Conservation (phyloP, 768 basidiomycete genomes). For the Russula griseocarnosa region DNA sequence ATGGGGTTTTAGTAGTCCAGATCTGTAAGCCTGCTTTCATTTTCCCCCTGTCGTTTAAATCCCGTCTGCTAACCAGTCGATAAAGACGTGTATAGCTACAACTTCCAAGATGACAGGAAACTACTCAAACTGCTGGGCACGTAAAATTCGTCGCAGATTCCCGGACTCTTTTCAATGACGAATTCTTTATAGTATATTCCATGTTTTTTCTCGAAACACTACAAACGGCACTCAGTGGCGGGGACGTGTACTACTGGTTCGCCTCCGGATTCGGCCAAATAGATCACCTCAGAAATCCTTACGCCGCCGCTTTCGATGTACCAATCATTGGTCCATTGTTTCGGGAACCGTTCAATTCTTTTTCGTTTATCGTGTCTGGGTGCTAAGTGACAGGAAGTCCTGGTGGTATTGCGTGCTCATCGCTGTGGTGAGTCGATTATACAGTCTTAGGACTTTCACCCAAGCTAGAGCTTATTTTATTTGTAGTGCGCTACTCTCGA, state of each 20-base stretch:
- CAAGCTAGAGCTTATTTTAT: not conserved
- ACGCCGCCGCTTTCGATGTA: not conserved
- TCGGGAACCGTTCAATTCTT: constrained; percentile 16
- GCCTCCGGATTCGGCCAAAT: constrained; percentile 26
- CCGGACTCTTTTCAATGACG: not conserved
- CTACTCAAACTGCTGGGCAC: constrained; percentile 8
- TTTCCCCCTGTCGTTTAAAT: not conserved
- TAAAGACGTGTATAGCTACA: constrained; percentile 20
- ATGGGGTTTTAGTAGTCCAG: constrained; percentile 13
- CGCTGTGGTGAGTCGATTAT: constrained; percentile 1
- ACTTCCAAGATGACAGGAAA: constrained; percentile 10
- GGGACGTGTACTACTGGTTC: constrained; percentile 17
- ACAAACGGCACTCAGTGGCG: constrained; percentile 6
- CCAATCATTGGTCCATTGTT: constrained; percentile 12
- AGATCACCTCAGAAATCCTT: not conserved
- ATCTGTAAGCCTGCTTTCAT: not conserved
- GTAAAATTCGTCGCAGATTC: not conserved
- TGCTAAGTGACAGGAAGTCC: constrained; percentile 1
- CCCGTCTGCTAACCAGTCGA: not conserved
- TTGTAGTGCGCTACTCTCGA: constrained; percentile 1
- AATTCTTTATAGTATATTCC: constrained; percentile 1
- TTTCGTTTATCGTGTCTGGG: constrained; percentile 23
- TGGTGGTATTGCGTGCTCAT: constrained; percentile 6
- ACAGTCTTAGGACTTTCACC: not conserved
- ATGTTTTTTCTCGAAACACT: constrained; percentile 14